Evolutionary conservation across 371 early-diverging fungal genomes (phyloP).

Genomic region (Syncephalastrum contaminatum): DNA sequence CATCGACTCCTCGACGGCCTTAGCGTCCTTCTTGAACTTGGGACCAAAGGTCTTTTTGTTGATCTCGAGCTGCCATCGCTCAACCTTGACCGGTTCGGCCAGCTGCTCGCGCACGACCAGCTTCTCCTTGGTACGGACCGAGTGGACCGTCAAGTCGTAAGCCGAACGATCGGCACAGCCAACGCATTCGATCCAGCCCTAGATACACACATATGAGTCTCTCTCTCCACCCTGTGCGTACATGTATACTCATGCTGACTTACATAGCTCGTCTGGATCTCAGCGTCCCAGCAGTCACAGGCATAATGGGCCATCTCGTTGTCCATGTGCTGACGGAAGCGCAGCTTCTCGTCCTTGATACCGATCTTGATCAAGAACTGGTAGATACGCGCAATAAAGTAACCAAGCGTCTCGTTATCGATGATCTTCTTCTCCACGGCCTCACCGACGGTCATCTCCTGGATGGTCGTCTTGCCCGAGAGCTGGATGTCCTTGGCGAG

Average conservation of each 20-base stretch:
- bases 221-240: background rate
- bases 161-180: constrained; percentile 99
- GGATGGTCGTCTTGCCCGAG: constrained; percentile 69
- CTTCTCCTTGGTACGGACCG: constrained; percentile 89
- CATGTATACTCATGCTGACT: constrained; percentile 9
- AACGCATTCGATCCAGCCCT: constrained; percentile 99
- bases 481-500: constrained; percentile 82
- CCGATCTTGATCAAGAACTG: constrained; percentile 95
- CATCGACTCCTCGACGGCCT: constrained; percentile 82
- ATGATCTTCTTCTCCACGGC: constrained; percentile 91
- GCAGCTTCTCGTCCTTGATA: constrained; percentile 83
- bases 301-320: constrained; percentile 99
- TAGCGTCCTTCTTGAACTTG: constrained; percentile 89
- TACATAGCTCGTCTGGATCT: constrained; percentile 85
- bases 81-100: constrained; percentile 79
- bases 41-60: constrained; percentile 95
- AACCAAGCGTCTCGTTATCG: constrained; percentile 98
- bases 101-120: constrained; percentile 91
- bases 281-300: constrained; percentile 99
- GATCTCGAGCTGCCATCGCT: constrained; percentile 80
- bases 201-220: constrained; percentile 9
- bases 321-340: constrained; percentile 99
- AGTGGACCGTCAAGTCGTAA: constrained; percentile 96
- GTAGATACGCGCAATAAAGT: constrained; percentile 97
- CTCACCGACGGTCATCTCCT: constrained; percentile 86